Evolutionary conservation across 345 rosid genomes (phyloP), one percentile per base, ranked within the genome.

Genomic region (Excoecaria agallocha): DNA sequence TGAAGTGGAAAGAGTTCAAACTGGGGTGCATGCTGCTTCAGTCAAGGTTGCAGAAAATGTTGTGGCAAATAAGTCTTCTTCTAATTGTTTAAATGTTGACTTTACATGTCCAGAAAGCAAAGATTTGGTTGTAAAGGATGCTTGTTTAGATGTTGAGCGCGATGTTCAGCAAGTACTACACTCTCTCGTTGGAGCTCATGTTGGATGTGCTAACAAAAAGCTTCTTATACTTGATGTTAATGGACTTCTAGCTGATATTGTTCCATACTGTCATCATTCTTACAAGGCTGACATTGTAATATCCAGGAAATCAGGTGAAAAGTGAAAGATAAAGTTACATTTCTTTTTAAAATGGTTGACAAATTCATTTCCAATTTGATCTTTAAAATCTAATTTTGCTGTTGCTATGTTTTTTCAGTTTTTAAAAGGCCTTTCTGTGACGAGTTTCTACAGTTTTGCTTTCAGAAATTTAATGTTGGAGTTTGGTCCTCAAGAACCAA

Each of bases 211-310:
- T 52, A 19, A 41, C 50, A 80, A 75, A 69, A 80, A 80, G 74
- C 79, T 80, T 46, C 79, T 80, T 52, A 72, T 72, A 65, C 79
- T 80, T 25, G 83, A 80, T 76, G 61, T 80, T 13, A 80, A 80
- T 72, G 83, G 79, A 54, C 76, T 80, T 71, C 76, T 80, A 15
- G 83, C 61, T 58, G 79, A 80, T 76, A 54, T 80, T 59, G 73
- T 80, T 45, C 41, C 64, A 24, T 16, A 71, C 66, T 24, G 52
- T 78, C 12, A 25, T 30, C 30, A 0, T 45, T 6, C 55, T 24
- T 46, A 12, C 8, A 67, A 52, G 50, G 30, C 73, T 46, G 76
- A 80, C 46, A 24, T 67, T 5, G 15, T 15, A 22, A 25, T 80
- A 48, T 57, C 76, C 43, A 35, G 24, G 24, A 80, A 76, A 68